A percentile compares a stretch with the other conserved stretches of the same genome.
phyloP scores from a whole-genome alignment of 1,139 yeast genomes.

The Candida anutae region DNA sequence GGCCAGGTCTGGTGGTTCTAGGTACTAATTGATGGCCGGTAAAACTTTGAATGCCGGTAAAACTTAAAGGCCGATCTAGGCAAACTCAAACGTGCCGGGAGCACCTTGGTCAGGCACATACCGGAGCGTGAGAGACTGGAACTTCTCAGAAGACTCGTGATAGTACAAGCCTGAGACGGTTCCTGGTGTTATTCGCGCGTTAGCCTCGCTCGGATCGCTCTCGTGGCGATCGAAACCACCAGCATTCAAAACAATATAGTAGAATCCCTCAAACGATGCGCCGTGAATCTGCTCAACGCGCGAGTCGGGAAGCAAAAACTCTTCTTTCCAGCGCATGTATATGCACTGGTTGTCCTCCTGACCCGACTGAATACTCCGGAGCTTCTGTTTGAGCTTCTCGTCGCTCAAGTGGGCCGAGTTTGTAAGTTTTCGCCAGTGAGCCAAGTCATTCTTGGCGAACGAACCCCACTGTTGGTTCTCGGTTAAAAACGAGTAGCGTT shows the following conservation, averaged over 20 bases:
- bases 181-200: constrained; percentile 36
- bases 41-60: no score
- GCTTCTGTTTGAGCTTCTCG: constrained; percentile 11
- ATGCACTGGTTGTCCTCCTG: constrained; percentile 36
- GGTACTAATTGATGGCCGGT: no score
- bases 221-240: constrained; percentile 20
- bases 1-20: no score
- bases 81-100: constrained; percentile 18
- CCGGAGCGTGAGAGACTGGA: constrained; percentile 44
- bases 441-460: constrained; percentile 59
- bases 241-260: constrained; percentile 78
- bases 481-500: constrained; percentile 30
- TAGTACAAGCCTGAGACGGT: constrained; percentile 73
- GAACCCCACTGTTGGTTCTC: constrained; percentile 53
- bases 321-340: constrained; percentile 95
- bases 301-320: constrained; percentile 77
- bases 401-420: constrained; percentile 23
- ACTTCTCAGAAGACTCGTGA: constrained; percentile 69
- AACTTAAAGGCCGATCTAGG: no score
- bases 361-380: constrained; percentile 24
- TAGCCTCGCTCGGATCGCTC: constrained; percentile 4
- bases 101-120: constrained; percentile 26
- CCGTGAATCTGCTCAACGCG: constrained; percentile 59
- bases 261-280: constrained; percentile 90
- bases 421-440: constrained; percentile 80